Evolutionary conservation across 2,329 filamentous ascomycete genomes (phyloP), one percentile per base, ranked within the genome.

Genomic region (Paecilomyces dactylethromorphus): DNA sequence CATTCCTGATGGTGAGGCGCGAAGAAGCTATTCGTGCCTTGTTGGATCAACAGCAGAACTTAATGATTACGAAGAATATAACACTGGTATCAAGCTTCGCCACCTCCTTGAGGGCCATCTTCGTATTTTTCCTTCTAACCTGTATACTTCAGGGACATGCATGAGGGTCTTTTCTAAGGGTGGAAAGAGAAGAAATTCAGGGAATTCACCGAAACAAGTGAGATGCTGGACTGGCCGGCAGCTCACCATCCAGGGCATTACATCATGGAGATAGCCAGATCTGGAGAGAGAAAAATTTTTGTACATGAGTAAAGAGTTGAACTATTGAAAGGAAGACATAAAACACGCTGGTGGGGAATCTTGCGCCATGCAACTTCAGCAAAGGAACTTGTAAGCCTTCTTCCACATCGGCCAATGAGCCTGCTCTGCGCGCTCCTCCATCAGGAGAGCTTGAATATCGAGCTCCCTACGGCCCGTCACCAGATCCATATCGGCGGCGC

Each of bases 381-480:
- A 93, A 63, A 92, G 76, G 61, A 86, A 82, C 70, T 89, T 90
- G 71, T 92, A 94, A 12, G 83, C 64, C 68, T 80, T 87, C 79
- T 93, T 94, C 89, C 90, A 93, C 59, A 65, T 75, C 0, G 90
- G 89, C 90, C 90, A 93, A 3, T 74, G 71, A 32, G 81, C 83
- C 67, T 81, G 80, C 77, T 97, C 92, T 56, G 89, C 87, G 45
- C 81, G 78, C 78, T 97, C 93, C 72, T 96, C 89, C 50, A 87
- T 87, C 55, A 95, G 80, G 55, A 97, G 76, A 60, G 89, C 84
- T 29, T 87, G 85, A 52, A 97, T 77, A 71, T 96, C 92, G 59
- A 97, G 83, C 69, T 96, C 91, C 26, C 92, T 82, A 29, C 92
- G 85, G 2, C 93, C 93, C 0, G 92, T 96, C 60, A 88, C 84